Percentiles rank a stretch among this genome's conserved stretches.
These are phyloP conservation scores for Colletotrichum chlorophyti DNA, from an alignment of 2,329 filamentous ascomycete genomes.

Conservation along the genomic window DNA sequence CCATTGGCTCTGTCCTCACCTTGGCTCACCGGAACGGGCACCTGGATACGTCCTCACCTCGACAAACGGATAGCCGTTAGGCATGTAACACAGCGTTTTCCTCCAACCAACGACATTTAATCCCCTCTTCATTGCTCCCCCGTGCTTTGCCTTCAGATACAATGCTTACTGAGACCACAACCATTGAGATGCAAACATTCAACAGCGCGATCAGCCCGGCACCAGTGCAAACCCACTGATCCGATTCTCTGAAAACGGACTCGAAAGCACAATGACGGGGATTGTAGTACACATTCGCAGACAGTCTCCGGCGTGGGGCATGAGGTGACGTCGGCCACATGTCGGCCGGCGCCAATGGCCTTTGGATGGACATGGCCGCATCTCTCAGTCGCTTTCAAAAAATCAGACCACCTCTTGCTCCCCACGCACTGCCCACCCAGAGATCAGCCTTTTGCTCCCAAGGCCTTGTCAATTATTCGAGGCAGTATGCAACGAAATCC, in stretches of 20 bases:
- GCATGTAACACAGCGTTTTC: not conserved
- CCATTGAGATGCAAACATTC: not conserved
- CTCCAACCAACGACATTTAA: not conserved
- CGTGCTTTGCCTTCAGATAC: too few relatives aligned
- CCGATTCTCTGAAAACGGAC: not conserved
- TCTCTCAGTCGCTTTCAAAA: conserved; percentile 16
- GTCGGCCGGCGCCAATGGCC: conserved; percentile 3
- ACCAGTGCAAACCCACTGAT: not conserved
- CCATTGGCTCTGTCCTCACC: not conserved
- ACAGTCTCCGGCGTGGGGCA: conserved; percentile 3
- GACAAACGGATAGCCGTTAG: too few relatives aligned
- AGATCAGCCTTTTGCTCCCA: conserved; percentile 1
- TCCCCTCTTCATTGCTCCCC: not conserved
- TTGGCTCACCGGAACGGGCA: not conserved
- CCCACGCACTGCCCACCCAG: conserved; percentile 10
- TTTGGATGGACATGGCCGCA: too few relatives aligned
- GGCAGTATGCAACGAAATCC: conserved; percentile 9
- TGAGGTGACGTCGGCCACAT: conserved; percentile 21
- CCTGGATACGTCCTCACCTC: not conserved
- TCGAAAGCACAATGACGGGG: not conserved
- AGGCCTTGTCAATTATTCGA: too few relatives aligned
- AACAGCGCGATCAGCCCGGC: too few relatives aligned
- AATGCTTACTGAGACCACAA: conserved; percentile 5
- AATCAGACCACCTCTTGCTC: conserved; percentile 26
- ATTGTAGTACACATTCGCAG: too few relatives aligned